phyloP scores from a whole-genome alignment of 1,139 yeast species.

The Scheffersomyces insectosa region DNA sequence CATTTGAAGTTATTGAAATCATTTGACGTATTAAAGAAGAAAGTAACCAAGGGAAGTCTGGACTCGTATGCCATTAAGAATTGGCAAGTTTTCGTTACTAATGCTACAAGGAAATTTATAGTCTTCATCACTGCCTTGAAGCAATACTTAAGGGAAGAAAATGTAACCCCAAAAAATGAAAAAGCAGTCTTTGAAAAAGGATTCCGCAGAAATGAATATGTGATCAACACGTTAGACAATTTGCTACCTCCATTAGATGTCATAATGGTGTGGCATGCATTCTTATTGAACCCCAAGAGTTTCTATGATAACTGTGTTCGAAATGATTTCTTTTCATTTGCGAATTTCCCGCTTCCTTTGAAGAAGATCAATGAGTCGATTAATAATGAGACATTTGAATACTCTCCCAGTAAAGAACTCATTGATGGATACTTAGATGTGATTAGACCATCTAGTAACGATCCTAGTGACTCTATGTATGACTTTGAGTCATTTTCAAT shows the following conservation, averaged over 20 bases:
- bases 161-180: constrained; percentile 1
- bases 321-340: constrained; percentile 21
- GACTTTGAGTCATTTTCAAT: constrained; percentile 3
- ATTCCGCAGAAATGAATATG: not conserved
- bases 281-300: constrained; percentile 27
- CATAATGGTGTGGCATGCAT: constrained; percentile 43
- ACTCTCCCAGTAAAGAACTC: constrained; percentile 12
- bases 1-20: constrained; percentile 35
- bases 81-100: constrained; percentile 32
- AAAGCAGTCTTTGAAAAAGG: constrained; percentile 4
- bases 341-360: constrained; percentile 29
- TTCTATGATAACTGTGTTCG: constrained; percentile 30
- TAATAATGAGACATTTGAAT: constrained; percentile 20
- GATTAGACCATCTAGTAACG: constrained; percentile 2
- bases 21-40: constrained; percentile 23
- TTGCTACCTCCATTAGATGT: constrained; percentile 38
- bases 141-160: not conserved
- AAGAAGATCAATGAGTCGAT: constrained; percentile 20
- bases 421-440: constrained; percentile 6
- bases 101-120: constrained; percentile 31
- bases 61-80: constrained; percentile 11
- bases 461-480: constrained; percentile 4
- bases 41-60: constrained; percentile 6
- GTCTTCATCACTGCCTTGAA: constrained; percentile 24
- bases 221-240: constrained; percentile 4